Evolutionary conservation across 2,329 filamentous ascomycete genomes (phyloP), one percentile per base, ranked within the genome.

Genomic region (Cladosporium sp.): DNA sequence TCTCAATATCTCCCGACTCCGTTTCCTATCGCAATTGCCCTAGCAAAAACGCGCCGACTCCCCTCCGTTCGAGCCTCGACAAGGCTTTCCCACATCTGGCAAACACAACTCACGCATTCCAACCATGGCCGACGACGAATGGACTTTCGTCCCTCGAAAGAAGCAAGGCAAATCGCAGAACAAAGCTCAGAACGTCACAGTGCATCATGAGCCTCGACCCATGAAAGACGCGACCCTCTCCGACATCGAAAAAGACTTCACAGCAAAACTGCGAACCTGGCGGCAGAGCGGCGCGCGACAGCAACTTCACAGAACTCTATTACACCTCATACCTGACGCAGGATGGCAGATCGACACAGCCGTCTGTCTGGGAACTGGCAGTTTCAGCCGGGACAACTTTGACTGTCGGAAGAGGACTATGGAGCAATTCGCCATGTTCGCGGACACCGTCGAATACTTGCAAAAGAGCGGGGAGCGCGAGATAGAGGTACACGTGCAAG

Each of bases 361-460:
- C 5, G 43, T 67, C 1, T 65, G 63, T 39, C 42, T 68, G 4
- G 65, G 59, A 1, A 54, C 57, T 9, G 63, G 62, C 3, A 65
- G 63, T 45, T 59, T 64, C 54, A 64, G 61, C 51, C 51, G 62
- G 30, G 60, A 63, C 18, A 64, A 66, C 20, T 45, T 57, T 24
- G 53, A 59, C 15, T 57, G 56, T 22, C 40, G 63, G n/a, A 54
- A 57, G 34, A 57, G 64, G 43, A 64, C 59, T 34, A 52, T 67
- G 51, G 61, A 59, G 58, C 65, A 68, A 53, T 52, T 63, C 20
- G 64, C 59, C 2, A 59, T 62, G 3, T 67, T 66, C 18, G 43
- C 62, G 43, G 65, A 66, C 37, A 43, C 63, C 7, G 54, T 58
- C 12, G 41, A 53, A 7, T 37, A 57, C 22, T 17, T 58, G 36